Evolutionary conservation across 2,329 filamentous ascomycete species (phyloP).

Genomic region (Stagonosporopsis vannaccii): DNA sequence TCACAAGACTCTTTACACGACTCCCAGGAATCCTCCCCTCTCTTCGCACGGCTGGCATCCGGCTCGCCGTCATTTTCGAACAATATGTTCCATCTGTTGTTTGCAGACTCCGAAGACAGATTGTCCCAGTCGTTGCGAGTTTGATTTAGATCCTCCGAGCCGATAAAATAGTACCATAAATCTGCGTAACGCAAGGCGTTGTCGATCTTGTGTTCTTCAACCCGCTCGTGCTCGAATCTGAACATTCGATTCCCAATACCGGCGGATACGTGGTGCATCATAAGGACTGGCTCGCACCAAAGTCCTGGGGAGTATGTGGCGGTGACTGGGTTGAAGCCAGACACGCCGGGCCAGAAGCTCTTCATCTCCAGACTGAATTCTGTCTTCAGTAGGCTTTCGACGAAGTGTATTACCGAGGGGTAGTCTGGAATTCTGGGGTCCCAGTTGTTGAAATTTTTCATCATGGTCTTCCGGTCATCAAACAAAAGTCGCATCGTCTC

Average conservation of each 20-base stretch:
- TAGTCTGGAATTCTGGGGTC: slow-evolving; percentile 56
- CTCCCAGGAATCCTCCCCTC: slow-evolving; percentile 36
- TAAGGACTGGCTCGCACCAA: slow-evolving; percentile 47
- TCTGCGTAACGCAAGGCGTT: slow-evolving; percentile 36
- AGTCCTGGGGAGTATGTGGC: slow-evolving; percentile 55
- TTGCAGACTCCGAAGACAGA: slow-evolving; percentile 37
- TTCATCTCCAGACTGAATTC: slow-evolving; percentile 56
- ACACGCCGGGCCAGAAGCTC: slow-evolving; percentile 55
- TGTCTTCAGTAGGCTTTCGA: slow-evolving; percentile 54
- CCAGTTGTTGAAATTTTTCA: slow-evolving; percentile 56
- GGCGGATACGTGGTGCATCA: slow-evolving; percentile 56
- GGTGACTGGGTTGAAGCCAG: slow-evolving; percentile 39
- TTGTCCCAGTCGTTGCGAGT: slow-evolving; percentile 46
- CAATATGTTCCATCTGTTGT: slow-evolving; percentile 45
- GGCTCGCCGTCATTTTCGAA: slow-evolving; percentile 31
- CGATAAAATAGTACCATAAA: slow-evolving; percentile 40
- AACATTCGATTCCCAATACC: slow-evolving; percentile 54
- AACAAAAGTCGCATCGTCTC: slow-evolving; percentile 55
- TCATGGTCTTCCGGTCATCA: slow-evolving; percentile 51
- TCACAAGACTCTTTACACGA: slow-evolving; percentile 41
- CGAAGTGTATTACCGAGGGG: slow-evolving; percentile 60
- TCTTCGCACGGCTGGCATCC: slow-evolving; percentile 23
- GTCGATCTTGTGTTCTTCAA: slow-evolving; percentile 23
- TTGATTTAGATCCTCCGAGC: slow-evolving; percentile 31
- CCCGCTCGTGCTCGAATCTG: slow-evolving; percentile 53